Evolutionary conservation across 2,329 filamentous ascomycete genomes (phyloP).

Genomic region (Botrytis deweyae): DNA sequence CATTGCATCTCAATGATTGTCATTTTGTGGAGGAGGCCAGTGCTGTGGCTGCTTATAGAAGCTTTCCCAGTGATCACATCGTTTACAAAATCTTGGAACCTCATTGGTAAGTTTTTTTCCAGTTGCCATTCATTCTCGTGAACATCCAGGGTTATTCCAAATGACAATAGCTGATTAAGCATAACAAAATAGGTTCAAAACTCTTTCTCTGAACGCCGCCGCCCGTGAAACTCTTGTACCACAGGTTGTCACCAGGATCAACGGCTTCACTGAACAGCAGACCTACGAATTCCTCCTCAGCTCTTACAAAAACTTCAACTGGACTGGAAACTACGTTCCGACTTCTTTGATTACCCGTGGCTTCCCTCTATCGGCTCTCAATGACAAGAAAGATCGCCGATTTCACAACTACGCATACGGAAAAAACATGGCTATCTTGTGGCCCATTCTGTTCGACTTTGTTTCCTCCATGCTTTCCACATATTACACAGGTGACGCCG

Average conservation of each 20-base stretch:
- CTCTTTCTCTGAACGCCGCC: conserved; percentile 19
- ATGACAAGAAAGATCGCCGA: conserved; percentile 35
- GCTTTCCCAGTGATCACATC: conserved; percentile 21
- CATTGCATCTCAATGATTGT: conserved; percentile 23
- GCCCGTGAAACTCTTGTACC: conserved; percentile 12
- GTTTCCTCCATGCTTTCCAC: conserved; percentile 43
- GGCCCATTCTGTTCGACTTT: conserved; percentile 46
- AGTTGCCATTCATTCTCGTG: not conserved
- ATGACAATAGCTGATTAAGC: not conserved
- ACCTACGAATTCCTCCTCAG: conserved; percentile 20
- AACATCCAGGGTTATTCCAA: too few species aligned
- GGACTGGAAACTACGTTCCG: conserved; percentile 43
- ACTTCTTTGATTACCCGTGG: conserved; percentile 47
- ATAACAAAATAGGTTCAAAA: conserved; percentile 15
- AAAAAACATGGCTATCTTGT: conserved; percentile 47
- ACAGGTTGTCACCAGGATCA: conserved; percentile 10
- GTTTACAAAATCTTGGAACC: conserved; percentile 21
- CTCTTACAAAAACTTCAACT: conserved; percentile 24
- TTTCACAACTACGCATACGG: conserved; percentile 52
- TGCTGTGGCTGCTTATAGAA: conserved; percentile 20
- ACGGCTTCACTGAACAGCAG: conserved; percentile 16
- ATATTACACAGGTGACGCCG: conserved; percentile 39
- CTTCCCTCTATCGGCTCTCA: conserved; percentile 42
- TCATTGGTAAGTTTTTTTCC: conserved; percentile 16
- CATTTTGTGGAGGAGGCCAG: conserved; percentile 22